A percentile compares a stretch with the other conserved stretches of the same genome.
Conservation (phyloP, 495 filamentous ascomycete genomes). For the Podospora comata region DNA sequence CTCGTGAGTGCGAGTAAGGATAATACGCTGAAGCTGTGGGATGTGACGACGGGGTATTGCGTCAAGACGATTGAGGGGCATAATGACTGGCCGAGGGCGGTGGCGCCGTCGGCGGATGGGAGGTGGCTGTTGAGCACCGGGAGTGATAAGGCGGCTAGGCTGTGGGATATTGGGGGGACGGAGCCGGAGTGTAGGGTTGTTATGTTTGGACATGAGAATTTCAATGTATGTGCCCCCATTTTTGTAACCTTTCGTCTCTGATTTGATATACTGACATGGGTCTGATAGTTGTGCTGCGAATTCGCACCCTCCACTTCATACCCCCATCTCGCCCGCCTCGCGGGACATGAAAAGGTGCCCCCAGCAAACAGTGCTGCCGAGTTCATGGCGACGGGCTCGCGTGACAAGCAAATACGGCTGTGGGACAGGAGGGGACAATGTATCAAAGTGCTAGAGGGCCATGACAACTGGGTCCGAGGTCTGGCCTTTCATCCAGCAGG, state of each 20-base stretch:
- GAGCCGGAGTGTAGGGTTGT: slow-evolving; percentile 68
- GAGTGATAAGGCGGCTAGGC: slow-evolving; percentile 67
- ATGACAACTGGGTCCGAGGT: slow-evolving; percentile 89
- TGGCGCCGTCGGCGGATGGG: slow-evolving; percentile 74
- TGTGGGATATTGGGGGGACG: slow-evolving; percentile 73
- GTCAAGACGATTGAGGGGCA: slow-evolving; percentile 76
- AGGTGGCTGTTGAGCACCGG: slow-evolving; percentile 74
- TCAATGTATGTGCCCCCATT: slow-evolving; percentile 9
- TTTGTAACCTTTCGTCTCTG: neutral
- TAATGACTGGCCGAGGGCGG: slow-evolving; percentile 77
- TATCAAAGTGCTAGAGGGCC: slow-evolving; percentile 78
- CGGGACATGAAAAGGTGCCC: slow-evolving; percentile 70
- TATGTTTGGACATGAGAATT: slow-evolving; percentile 80
- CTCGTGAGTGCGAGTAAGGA: slow-evolving; percentile 76
- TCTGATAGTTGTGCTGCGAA: slow-evolving; percentile 64
- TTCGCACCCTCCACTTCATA: slow-evolving; percentile 79
- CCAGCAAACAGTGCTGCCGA: slow-evolving; percentile 68
- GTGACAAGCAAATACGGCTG: slow-evolving; percentile 84
- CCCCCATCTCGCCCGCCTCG: slow-evolving; percentile 64
- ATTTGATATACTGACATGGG: slow-evolving; percentile 31
- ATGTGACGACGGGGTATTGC: slow-evolving; percentile 85
- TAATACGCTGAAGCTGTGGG: slow-evolving; percentile 78
- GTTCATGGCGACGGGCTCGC: slow-evolving; percentile 80
- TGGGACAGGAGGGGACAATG: slow-evolving; percentile 82
- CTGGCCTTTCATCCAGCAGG: slow-evolving; percentile 87